Base-by-base conservation (phyloP, 1,284 basidiomycete genomes). In the Uromyces viciae-fabae region DNA sequence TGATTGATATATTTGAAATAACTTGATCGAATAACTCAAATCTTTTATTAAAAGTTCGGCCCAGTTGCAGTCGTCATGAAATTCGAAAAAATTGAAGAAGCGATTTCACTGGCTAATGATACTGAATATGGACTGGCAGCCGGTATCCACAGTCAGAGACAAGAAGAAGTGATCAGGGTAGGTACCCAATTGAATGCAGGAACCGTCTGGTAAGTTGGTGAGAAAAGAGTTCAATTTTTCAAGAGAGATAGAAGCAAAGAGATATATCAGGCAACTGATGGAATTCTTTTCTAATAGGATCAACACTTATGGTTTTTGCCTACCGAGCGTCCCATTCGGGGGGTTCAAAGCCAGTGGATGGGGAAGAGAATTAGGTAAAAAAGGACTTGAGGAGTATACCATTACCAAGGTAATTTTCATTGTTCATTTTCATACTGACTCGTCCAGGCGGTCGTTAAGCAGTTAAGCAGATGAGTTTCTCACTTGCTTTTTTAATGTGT, bases 311-410 rank as follows among this genome's bases (percentile, higher is more conserved):
- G 71, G 60, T 15, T 74, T 75, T 43, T 75, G 73, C 42, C 72
- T 40, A 15, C 77, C 92, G 85, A 93, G 93, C 81, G 92, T 93
- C 52, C 94, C 95, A 0, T 97, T 97, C 84, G 95, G 95, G 33
- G 95, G 95, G 19, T 95, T 94, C 88, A 95, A 95, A 87, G 91
- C 91, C 84, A 90, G 89, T 15, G 93, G 93, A 79, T 91, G 94
- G 66, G 94, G 94, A 11, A 90, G 93, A 76, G 94, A 95, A 87
- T 87, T 93, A 56, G 94, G 94, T 69, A 90, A 94, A 85, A 93
- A 94, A 85, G 94, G 93, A 0, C 85, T 95, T 17, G 72, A 80
- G 8, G 74, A 80, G 36, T 80, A 80, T 28, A 80, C 77, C 3
- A 80, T 78, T n/a, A 78, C 76, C n/a, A 78, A 78, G 66, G 76